Conservation (phyloP, 1,139 yeast species). For the Ogataea hybrid region DNA sequence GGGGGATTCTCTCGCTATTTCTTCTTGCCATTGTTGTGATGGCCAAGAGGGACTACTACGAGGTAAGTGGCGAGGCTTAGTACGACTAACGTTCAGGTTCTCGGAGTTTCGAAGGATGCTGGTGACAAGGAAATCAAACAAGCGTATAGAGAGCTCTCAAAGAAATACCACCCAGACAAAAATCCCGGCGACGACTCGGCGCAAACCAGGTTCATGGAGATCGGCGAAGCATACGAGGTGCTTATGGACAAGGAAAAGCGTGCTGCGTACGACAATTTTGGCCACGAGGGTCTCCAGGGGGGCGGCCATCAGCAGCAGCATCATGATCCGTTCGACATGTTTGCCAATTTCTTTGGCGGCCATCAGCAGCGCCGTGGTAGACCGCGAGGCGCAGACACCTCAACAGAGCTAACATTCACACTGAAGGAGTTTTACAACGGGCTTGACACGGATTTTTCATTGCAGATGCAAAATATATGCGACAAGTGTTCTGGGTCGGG, state of each 20-base stretch:
- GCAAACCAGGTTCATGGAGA: slow-evolving; percentile 79
- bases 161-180: slow-evolving; percentile 94
- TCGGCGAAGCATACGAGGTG: slow-evolving; percentile 93
- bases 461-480: slow-evolving; percentile 74
- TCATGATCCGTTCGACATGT: slow-evolving; percentile 68
- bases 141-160: slow-evolving; percentile 81
- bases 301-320: slow-evolving; percentile 36
- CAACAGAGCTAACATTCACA: slow-evolving; percentile 53
- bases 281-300: slow-evolving; percentile 73
- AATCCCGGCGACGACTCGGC: slow-evolving; percentile 80
- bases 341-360: slow-evolving; percentile 75
- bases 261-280: slow-evolving; percentile 70
- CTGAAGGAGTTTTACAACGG: slow-evolving; percentile 74
- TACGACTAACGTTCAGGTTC: slow-evolving; percentile 34
- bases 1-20: slow-evolving; percentile 6
- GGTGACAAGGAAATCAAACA: slow-evolving; percentile 79
- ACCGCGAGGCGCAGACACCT: slow-evolving; percentile 65
- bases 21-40: slow-evolving; percentile 9
- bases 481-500: slow-evolving; percentile 80
- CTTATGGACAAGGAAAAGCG: slow-evolving; percentile 74
- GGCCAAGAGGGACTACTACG: slow-evolving; percentile 37
- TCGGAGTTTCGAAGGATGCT: slow-evolving; percentile 72
- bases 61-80: slow-evolving; percentile 20
- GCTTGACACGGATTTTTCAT: slow-evolving; percentile 53
- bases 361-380: slow-evolving; percentile 36